Conservation (phyloP, 345 rosid genomes). For the Kernera saxatilis region DNA sequence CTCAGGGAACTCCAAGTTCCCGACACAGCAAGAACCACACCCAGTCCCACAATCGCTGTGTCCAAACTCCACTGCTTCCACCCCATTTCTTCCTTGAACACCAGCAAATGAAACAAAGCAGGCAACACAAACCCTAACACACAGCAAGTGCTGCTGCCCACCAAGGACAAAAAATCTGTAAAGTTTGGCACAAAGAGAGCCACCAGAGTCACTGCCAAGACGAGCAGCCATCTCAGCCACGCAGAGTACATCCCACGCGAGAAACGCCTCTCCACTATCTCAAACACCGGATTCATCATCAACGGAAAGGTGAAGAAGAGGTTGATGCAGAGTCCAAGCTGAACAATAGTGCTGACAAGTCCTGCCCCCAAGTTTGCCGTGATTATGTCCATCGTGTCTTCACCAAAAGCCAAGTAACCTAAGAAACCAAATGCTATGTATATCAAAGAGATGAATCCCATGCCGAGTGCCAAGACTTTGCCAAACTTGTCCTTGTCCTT, state of each 20-base stretch:
- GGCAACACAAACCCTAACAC: conserved; percentile 79
- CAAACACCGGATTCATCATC: conserved; percentile 93
- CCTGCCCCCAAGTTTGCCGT: conserved; percentile 71
- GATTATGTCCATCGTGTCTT: conserved; percentile 63
- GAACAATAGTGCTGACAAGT: conserved; percentile 53
- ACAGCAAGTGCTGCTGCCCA: conserved; percentile 87
- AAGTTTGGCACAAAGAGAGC: conserved; percentile 81
- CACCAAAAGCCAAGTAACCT: conserved; percentile 82
- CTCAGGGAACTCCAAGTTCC: conserved; percentile 71
- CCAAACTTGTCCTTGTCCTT: conserved; percentile 58
- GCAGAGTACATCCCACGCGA: conserved; percentile 55
- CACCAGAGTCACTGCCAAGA: conserved; percentile 52
- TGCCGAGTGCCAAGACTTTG: conserved; percentile 41
- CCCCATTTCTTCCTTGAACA: conserved; percentile 71
- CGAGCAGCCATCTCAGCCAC: conserved; percentile 78
- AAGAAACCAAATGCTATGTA: conserved; percentile 65
- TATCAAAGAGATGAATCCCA: conserved; percentile 51
- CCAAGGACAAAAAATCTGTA: conserved; percentile 77
- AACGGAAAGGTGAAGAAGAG: conserved; percentile 87
- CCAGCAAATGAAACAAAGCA: conserved; percentile 68
- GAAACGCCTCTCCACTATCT: conserved; percentile 72
- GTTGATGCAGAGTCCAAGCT: conserved; percentile 74
- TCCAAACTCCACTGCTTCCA: conserved; percentile 57
- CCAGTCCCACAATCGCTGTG: conserved; percentile 45
- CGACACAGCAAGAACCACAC: conserved; percentile 53